Base-by-base conservation (phyloP, 2,329 filamentous ascomycete genomes). In the Fusarium sp. region DNA sequence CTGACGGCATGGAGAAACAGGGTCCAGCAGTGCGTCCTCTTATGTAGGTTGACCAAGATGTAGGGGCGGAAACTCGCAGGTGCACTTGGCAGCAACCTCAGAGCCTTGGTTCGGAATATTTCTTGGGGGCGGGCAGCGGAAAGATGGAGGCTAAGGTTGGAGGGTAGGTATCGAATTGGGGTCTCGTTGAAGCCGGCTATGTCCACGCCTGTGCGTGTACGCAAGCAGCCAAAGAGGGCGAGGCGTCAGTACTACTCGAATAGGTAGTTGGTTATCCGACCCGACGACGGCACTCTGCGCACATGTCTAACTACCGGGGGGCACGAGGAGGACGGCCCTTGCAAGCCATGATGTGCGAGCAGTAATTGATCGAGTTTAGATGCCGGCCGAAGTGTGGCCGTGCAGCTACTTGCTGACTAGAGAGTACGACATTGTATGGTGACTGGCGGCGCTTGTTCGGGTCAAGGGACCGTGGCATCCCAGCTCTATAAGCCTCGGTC, bases 381-480 rank as follows among this genome's bases (percentile, higher is more conserved):
- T 27, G 37, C 31, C 44, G 31, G 56, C 48, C 62, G 53, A 61
- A 65, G 37, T 70, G 31, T 56, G 60, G 48, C 65, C 50, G 51
- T 34, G 28, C 30, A 6, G 31, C 18, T 13, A 15, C 36, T 43
- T 34, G 47, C 39, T 30, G 28, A 52, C 46, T 8, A 15, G 18
- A 40, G 40, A 43, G 53, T 43, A 27, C 39, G 30, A 27, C 39
- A 54, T 48, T 47, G 39, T 36, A 55, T 34, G 44, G 27, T 23
- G 46, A 57, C 31, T 28, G 53, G 51, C 55, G 53, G 59, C 54
- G 61, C 62, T 57, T 66, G 59, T 53, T 72, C 73, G 73, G 73
- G 57, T 75, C 72, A 75, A 75, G 56, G 73, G 73, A 73, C 72
- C 34, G 41, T 57, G 46, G 39, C 53, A 65, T 61, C 50, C 46